phyloP scores from a whole-genome alignment of 164 flowering plant species.

The Vitis amurensis region DNA sequence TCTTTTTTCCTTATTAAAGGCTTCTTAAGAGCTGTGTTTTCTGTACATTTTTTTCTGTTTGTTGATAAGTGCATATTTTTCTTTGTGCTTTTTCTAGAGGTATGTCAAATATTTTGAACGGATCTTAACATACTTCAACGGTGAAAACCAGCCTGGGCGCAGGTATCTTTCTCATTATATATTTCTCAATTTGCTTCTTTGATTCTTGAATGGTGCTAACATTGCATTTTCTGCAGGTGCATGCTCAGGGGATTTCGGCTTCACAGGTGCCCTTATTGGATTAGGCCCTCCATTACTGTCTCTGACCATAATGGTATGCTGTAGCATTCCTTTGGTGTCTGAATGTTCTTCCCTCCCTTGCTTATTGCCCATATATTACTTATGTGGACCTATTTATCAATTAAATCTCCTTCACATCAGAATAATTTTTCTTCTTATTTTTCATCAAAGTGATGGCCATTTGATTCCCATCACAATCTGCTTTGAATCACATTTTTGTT shows the following conservation, averaged over 20 bases:
- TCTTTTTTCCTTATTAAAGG: background rate
- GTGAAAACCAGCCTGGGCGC: slow-evolving; percentile 89
- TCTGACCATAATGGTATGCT: slow-evolving; percentile 85
- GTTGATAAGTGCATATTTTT: slow-evolving; percentile 7
- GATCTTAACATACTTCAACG: slow-evolving; percentile 77
- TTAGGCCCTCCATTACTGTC: slow-evolving; percentile 88
- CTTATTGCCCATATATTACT: background rate
- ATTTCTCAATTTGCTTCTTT: background rate
- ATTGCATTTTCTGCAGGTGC: slow-evolving; percentile 54
- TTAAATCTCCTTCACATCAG: too few relatives aligned
- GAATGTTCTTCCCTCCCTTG: background rate
- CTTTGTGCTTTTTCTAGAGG: slow-evolving; percentile 47
- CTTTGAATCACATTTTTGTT: too few relatives aligned
- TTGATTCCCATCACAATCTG: too few relatives aligned
- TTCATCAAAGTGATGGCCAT: too few relatives aligned
- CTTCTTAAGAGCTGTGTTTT: background rate
- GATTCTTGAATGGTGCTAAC: slow-evolving; percentile 3
- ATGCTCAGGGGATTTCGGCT: slow-evolving; percentile 98
- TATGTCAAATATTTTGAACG: slow-evolving; percentile 98
- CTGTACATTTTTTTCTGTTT: background rate
- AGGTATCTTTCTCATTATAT: slow-evolving; percentile 48
- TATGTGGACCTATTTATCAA: too few relatives aligned
- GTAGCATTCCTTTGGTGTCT: background rate
- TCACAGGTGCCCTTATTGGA: slow-evolving; percentile 97
- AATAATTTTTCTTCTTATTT: too few relatives aligned